These are phyloP conservation scores for Aspergillus neotritici DNA, from an alignment of 2,329 filamentous ascomycete species.

Conservation along the genomic window DNA sequence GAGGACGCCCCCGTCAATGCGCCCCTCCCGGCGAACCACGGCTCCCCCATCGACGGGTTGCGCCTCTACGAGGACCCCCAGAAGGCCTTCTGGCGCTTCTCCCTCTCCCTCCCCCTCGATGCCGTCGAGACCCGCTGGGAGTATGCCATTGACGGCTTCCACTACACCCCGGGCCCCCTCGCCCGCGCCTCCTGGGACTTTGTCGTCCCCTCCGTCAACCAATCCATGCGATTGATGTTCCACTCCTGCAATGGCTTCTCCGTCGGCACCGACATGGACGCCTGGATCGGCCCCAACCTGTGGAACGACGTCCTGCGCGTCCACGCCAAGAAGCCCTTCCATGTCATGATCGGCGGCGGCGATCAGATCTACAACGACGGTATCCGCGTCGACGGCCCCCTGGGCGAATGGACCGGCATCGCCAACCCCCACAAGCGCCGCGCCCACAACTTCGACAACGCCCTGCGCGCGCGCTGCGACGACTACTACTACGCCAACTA, in stretches of 20 bases:
- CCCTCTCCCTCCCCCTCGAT: constrained; percentile 59
- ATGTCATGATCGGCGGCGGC: constrained; percentile 78
- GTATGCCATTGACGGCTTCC: constrained; percentile 66
- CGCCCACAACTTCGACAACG: constrained; percentile 60
- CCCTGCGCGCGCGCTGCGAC: constrained; percentile 55
- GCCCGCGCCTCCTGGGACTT: constrained; percentile 50
- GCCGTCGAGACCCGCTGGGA: constrained; percentile 70
- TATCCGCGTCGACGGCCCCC: constrained; percentile 75
- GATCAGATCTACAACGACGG: constrained; percentile 78
- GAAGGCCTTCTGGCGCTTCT: constrained; percentile 57
- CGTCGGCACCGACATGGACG: constrained; percentile 58
- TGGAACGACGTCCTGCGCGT: constrained; percentile 61
- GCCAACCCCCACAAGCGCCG: constrained; percentile 56
- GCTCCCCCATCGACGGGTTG: constrained; percentile 40
- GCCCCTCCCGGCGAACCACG: constrained; percentile 12
- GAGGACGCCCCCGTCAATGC: constrained; percentile 18
- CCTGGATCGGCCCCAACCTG: constrained; percentile 56
- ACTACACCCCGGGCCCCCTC: constrained; percentile 54
- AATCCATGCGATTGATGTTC: constrained; percentile 66
- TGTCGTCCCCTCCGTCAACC: constrained; percentile 52
- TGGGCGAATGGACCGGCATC: constrained; percentile 61
- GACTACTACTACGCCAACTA: constrained; percentile 60
- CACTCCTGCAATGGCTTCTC: constrained; percentile 65
- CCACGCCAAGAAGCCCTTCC: constrained; percentile 56
- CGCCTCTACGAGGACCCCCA: constrained; percentile 56